Evolutionary conservation across 2,329 filamentous ascomycete species (phyloP), one percentile per base, ranked within the genome.

Genomic region (Diaporthe citriasiana): DNA sequence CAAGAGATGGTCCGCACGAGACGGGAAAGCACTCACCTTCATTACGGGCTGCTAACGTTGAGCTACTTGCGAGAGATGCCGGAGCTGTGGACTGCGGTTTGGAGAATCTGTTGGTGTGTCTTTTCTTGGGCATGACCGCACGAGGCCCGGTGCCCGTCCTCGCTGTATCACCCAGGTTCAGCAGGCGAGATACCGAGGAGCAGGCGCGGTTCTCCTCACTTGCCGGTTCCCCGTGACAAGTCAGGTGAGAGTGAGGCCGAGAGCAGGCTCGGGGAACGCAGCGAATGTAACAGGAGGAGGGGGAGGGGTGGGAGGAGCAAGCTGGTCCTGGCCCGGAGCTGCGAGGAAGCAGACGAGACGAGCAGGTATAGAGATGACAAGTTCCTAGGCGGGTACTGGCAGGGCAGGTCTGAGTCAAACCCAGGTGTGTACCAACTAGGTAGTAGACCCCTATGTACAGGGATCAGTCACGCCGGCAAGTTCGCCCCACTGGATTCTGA

Each of bases 101-200:
- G 77, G 89, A 89, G 78, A 88, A 90, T 79, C 85, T 85, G 78
- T 82, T 79, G 77, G 87, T 84, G 72, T 89, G 87, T 82, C 89
- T 86, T 87, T 91, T 92, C 85, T 91, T 92, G 82, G 90, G 89
- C 90, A 92, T 92, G 78, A 78, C 80, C 70, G 57, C 71, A 22
- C 42, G 35, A 56, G 57, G 47, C 51, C 55, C 12, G 70, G 55
- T 33, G 63, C 30, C 40, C 30, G 63, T 51, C 30, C 45, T 53
- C 47, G 30, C 7, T 40, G 63, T 68, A 17, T 17, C 22, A 68
- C 30, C 33, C 63, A 27, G 22, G 40, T 27, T 27, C 30, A 45
- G 30, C 27, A 57, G 51, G 38, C 15, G 50, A 56, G 66, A 45
- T 70, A 70, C 38, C 66, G 50, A 57, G 38, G 35, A 51, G 27